Evolutionary conservation across 148 eudicot species (phyloP).

Genomic region (Fallopia convolvulus): DNA sequence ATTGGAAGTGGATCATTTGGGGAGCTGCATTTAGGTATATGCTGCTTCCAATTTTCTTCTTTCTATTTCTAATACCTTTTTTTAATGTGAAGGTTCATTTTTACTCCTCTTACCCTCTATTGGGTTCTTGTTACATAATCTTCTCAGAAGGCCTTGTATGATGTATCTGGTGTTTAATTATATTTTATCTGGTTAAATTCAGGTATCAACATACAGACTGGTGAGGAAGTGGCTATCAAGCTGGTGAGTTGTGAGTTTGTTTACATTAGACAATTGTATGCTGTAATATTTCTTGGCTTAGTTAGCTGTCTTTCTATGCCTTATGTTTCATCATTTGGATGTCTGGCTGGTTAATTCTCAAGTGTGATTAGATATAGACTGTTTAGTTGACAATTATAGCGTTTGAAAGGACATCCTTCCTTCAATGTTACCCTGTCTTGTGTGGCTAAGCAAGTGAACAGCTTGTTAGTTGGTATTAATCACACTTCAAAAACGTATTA

Average conservation of each 20-base stretch:
- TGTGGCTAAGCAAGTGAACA: not conserved
- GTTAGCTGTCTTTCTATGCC: not conserved
- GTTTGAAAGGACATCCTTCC: not conserved
- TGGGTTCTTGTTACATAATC: not conserved
- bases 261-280: not conserved
- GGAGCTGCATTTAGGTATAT: constrained; percentile 47
- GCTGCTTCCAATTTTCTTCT: not conserved
- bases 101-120: not conserved
- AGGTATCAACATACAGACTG: constrained; percentile 17
- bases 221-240: constrained; percentile 20
- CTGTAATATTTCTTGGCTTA: not conserved
- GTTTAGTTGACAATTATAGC: not conserved
- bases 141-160: not conserved
- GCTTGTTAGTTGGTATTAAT: not conserved
- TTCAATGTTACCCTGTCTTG: not conserved
- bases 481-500: not conserved
- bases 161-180: not conserved
- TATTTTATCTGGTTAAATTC: not conserved
- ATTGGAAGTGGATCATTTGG: constrained; percentile 59
- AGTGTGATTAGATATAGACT: not conserved
- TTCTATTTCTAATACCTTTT: not conserved
- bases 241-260: constrained; percentile 11
- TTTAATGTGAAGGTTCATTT: not conserved
- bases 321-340: not conserved
- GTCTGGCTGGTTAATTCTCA: not conserved